A percentile compares a stretch with the other conserved stretches of the same genome.
Conservation (phyloP, 2,329 filamentous ascomycete species). For the Thelonectria discophora region DNA sequence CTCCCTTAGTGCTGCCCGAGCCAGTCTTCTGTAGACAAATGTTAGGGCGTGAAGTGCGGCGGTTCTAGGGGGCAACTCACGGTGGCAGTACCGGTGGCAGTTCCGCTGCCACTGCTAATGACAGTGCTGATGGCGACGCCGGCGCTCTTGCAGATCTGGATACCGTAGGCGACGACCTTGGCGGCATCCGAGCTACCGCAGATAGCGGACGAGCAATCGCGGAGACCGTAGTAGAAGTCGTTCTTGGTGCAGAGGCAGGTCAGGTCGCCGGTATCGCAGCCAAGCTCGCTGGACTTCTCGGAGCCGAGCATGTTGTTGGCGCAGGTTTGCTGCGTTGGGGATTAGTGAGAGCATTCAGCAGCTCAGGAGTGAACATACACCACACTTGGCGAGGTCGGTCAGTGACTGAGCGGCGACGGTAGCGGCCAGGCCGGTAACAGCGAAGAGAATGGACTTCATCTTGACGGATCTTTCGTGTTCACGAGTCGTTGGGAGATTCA, state of each 20-base stretch:
- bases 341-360: conserved; percentile 21
- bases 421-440: conserved; percentile 53
- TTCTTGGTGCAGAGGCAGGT: conserved; percentile 58
- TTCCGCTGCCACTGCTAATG: conserved; percentile 31
- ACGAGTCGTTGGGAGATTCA: conserved; percentile 23
- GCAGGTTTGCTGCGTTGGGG: conserved; percentile 55
- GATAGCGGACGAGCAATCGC: conserved; percentile 58
- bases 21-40: conserved; percentile 15
- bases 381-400: conserved; percentile 58
- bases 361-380: conserved; percentile 54
- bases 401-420: conserved; percentile 53
- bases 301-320: conserved; percentile 59
- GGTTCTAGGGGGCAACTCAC: background rate
- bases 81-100: conserved; percentile 8
- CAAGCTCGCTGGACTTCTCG: conserved; percentile 54
- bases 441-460: conserved; percentile 61
- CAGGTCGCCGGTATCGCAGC: conserved; percentile 54
- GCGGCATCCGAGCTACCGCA: conserved; percentile 51
- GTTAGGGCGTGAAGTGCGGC: background rate
- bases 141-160: conserved; percentile 51
- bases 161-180: conserved; percentile 51
- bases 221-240: conserved; percentile 60
- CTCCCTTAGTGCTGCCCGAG: conserved; percentile 32
- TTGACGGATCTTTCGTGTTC: conserved; percentile 45
- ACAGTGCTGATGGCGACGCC: conserved; percentile 49